Evolutionary conservation across 2,329 filamentous ascomycete species (phyloP), one percentile per base, ranked within the genome.

Genomic region (Cladorrhinum sp.): DNA sequence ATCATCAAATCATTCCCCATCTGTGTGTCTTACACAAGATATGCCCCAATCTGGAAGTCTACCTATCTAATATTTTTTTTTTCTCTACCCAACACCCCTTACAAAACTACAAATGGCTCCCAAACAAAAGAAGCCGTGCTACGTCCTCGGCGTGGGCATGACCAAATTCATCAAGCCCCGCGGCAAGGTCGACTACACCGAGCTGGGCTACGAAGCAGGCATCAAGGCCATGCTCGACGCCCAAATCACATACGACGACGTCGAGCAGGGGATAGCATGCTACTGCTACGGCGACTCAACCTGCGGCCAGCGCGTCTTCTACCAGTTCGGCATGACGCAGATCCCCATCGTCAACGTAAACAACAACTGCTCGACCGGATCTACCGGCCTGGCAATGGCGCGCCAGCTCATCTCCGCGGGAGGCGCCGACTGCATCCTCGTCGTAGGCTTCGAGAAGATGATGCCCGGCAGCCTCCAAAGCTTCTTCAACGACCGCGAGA

Each of bases 381-480:
- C 89, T 3, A 96, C 94, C 0, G 95, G 94, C 8, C 79, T 98
- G 61, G 87, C 88, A 72, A 89, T 98, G 83, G 95, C 84, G 1
- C 82, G 92, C 33, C 91, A 88, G 57, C 82, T 96, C 73, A 87
- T 97, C 69, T 82, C 86, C 6, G 83, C 90, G 68, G 93, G 93
- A 33, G 90, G 86, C 14, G 90, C 92, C 1, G 91, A 96, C 75
- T 96, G 92, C 73, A 86, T 96, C 20, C 79, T 98, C 63, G 93
- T 98, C 1, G 86, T 98, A 20, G 95, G 94, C 3, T 98, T 98
- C 70, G 95, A 98, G 82, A 97, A 97, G 86, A 98, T 98, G 94
- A 93, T 89, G 78, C 88, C 90, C 0, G 94, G 94, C n/a, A 91
- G 87, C 68, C 80, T 98, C 66, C 87, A 93, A 79, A 84, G 80